These are phyloP conservation scores for Aphanomyces invadans DNA, from an alignment of 352 stramenopile genomes.

Conservation along the genomic window DNA sequence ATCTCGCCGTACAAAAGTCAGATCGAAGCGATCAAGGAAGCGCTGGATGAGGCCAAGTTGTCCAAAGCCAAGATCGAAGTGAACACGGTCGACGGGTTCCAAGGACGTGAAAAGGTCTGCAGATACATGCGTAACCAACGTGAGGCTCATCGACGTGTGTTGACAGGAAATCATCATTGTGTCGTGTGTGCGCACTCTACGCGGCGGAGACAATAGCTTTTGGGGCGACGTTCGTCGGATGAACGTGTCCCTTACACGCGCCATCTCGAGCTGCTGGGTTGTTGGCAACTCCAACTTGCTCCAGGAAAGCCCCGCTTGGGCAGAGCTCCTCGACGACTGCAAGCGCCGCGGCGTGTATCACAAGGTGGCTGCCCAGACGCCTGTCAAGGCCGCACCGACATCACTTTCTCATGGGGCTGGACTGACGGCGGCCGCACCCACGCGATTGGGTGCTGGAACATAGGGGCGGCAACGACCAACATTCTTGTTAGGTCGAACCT, in stretches of 20 bases:
- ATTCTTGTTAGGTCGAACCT: too few species aligned
- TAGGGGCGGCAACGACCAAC: too few species aligned
- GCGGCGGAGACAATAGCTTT: slow-evolving; percentile 11
- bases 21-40: slow-evolving; percentile 17
- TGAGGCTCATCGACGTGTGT: background rate
- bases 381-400: background rate
- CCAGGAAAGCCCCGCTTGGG: slow-evolving; percentile 58
- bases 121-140: slow-evolving; percentile 2
- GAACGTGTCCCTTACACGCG: slow-evolving; percentile 17
- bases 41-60: background rate
- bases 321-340: slow-evolving; percentile 52
- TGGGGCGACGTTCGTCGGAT: slow-evolving; percentile 19
- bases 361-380: background rate
- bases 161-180: slow-evolving; percentile 20
- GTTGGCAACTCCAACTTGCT: slow-evolving; percentile 68
- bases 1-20: slow-evolving; percentile 21
- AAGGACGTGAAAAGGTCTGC: slow-evolving; percentile 67
- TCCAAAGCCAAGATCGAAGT: slow-evolving; percentile 50
- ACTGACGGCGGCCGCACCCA: background rate
- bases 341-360: slow-evolving; percentile 45
- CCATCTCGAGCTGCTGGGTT: slow-evolving; percentile 33
- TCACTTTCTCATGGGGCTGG: background rate
- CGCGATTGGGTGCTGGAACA: too few species aligned
- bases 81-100: slow-evolving; percentile 89
- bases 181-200: slow-evolving; percentile 12